Percentiles rank a stretch among this genome's conserved stretches.
Conservation (phyloP, 2,329 filamentous ascomycete genomes). For the Gyromitra esculenta region DNA sequence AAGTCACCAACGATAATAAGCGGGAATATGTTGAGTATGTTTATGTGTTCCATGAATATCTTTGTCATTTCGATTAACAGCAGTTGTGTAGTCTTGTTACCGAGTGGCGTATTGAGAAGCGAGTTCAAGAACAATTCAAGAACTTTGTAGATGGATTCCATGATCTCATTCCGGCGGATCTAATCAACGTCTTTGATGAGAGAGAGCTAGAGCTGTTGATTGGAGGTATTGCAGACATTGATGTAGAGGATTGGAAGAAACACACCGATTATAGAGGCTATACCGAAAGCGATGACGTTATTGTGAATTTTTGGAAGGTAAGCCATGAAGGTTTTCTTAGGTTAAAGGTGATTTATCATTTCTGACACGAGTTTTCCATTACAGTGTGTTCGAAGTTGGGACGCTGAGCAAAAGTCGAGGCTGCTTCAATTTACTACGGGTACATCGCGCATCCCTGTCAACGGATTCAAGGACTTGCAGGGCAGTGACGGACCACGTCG, state of each 20-base stretch:
- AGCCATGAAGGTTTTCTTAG: conserved; percentile 44
- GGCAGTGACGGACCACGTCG: conserved; percentile 93
- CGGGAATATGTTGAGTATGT: conserved; percentile 93
- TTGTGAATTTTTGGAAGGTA: conserved; percentile 97
- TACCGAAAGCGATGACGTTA: conserved; percentile 95
- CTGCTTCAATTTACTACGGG: conserved; percentile 96
- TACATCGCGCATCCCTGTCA: conserved; percentile 96
- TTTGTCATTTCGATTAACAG: conserved; percentile 26
- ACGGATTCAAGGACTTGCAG: conserved; percentile 98
- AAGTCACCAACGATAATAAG: conserved; percentile 99
- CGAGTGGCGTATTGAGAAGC: conserved; percentile 99
- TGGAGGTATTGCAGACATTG: conserved; percentile 99
- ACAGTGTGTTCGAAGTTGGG: conserved; percentile 86
- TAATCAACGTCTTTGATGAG: conserved; percentile 99
- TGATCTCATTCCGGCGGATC: conserved; percentile 92
- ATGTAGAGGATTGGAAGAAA: conserved; percentile 99
- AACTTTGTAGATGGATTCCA: conserved; percentile 98
- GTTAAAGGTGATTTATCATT: conserved; percentile 54
- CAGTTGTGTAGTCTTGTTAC: conserved; percentile 76
- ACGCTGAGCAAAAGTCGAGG: conserved; percentile 97
- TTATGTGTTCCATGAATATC: conserved; percentile 13
- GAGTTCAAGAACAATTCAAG: conserved; percentile 97
- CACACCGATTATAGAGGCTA: conserved; percentile 99
- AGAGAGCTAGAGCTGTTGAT: conserved; percentile 95
- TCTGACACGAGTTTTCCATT: conserved; percentile 55